Base-by-base conservation (phyloP, 2,329 filamentous ascomycete genomes). In the Calycina herbarum region DNA sequence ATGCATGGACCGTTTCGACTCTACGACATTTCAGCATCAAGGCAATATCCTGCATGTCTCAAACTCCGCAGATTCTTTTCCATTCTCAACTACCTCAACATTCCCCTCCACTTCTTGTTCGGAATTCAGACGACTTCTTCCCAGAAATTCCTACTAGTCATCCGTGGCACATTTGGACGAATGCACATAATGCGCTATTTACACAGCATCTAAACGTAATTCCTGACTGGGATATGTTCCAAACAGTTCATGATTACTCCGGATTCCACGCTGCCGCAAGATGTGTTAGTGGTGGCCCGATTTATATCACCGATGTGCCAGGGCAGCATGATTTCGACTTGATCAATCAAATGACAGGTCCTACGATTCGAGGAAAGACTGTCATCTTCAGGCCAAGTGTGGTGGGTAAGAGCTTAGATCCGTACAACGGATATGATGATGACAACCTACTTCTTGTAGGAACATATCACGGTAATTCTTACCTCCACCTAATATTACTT, bases 121-220 rank as follows among this genome's bases (percentile, higher is more conserved):
- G 95, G 58, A 98, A 96, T 78, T 96, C 92, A 0, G 94, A 89
- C 69, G 91, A 98, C 78, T 99, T 94, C 82, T 97, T 96, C 77
- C 95, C 95, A 0, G 86, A 93, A 57, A 85, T 93, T 3, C 86
- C 89, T 0, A 85, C 87, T 0, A 93, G 90, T 6, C 95, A 99
- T 68, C 86, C 94, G 0, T 99, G 95, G 94, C 95, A 99, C 77
- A 85, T 98, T 42, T 99, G 96, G 82, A 87, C 90, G 69, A 99
- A 98, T 75, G 94, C 94, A 0, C 91, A 97, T 78, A 97, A 96
- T 76, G 84, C 87, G 38, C 82, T 98, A 0, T 81, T 98, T 15
- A 94, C 90, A 1, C 88, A 92, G 68, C 89, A 95, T 73, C 82
- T 98, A 38, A 97, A 97, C 71, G 86, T 93, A 0, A 79, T 98